Conservation (phyloP, 768 basidiomycete species). For the Lactarius psammicola region DNA sequence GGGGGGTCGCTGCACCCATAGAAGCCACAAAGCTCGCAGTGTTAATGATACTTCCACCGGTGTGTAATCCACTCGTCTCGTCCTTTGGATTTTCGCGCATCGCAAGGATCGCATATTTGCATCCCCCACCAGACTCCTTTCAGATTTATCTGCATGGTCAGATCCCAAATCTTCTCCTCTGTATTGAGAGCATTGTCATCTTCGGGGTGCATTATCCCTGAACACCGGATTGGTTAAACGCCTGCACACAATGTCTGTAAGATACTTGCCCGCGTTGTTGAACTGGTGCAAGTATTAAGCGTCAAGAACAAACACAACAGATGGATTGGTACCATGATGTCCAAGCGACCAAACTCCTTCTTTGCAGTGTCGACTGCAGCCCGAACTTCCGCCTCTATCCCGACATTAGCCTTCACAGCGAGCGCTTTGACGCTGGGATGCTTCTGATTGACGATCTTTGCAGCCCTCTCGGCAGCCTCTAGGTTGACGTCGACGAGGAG, state of each 20-base stretch:
- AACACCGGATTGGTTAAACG: constrained; percentile 7
- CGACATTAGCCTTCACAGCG: constrained; percentile 80
- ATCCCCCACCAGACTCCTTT: constrained; percentile 99
- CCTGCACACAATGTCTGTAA: not conserved
- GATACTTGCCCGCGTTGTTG: constrained; percentile 77
- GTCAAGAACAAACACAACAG: constrained; percentile 1
- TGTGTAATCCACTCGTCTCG: constrained; percentile 70
- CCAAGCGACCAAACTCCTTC: constrained; percentile 85
- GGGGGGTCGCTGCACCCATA: constrained; percentile 95
- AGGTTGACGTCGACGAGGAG: constrained; percentile 87
- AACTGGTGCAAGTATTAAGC: constrained; percentile 52
- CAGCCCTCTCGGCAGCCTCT: constrained; percentile 65
- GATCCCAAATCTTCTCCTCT: constrained; percentile 94
- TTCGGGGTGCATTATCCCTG: constrained; percentile 96
- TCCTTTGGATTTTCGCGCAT: constrained; percentile 94
- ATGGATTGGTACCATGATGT: constrained; percentile 73
- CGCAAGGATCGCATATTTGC: constrained; percentile 94
- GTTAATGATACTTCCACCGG: constrained; percentile 94
- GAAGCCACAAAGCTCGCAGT: constrained; percentile 96
- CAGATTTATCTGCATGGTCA: constrained; percentile 91
- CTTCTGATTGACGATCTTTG: constrained; percentile 57
- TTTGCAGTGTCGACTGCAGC: constrained; percentile 77
- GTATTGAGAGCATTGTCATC: constrained; percentile 97
- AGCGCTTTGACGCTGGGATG: constrained; percentile 69
- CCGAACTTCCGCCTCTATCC: constrained; percentile 85